Evolutionary conservation across 768 basidiomycete species (phyloP), one percentile per base, ranked within the genome.

Genomic region (Tubosaeta sp.): DNA sequence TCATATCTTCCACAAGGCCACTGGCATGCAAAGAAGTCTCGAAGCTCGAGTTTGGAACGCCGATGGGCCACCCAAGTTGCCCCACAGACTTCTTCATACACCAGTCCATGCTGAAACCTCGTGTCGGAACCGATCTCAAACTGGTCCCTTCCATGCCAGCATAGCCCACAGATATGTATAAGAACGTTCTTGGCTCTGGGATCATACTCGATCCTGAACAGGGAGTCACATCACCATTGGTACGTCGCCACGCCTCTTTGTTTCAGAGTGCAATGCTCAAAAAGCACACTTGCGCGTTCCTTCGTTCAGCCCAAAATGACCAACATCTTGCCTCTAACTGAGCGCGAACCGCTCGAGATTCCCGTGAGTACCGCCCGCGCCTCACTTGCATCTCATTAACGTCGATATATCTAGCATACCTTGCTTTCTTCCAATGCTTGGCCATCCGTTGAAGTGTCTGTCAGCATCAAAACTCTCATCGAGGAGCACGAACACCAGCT

Each of bases 401-500:
- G 6, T 27, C 16, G 1, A 8, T 19, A 29, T 29, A 29, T 9
- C 26, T 44, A 58, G 64, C 43, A 48, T 13, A 19, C 46, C 16
- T 27, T 60, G 19, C 32, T 59, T 32, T 27, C 32, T 13, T 60
- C 59, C 48, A 65, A 65, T 37, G 6, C 44, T 4, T 61, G 48
- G 46, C 60, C 65, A 27, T 52, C 52, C 10, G 38, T 35, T 17
- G 29, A 59, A 34, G 34, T 48, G n/a, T 46, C 43, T 5, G 35
- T 26, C 34, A 33, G 22, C 19, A 52, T 65, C 50, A 51, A 51
- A 2, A 41, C 49, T 4, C 62, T 64, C 46, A 56, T 62, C 22
- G 42, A 48, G n/a, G 37, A 43, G 14, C 56, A 59, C 29, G 50
- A 65, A 27, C n/a, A 7, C 16, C 53, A 65, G 5, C 57, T 64